These are phyloP conservation scores for Diaporthe citrichinensis DNA, from an alignment of 2,329 filamentous ascomycete species.

Conservation along the genomic window DNA sequence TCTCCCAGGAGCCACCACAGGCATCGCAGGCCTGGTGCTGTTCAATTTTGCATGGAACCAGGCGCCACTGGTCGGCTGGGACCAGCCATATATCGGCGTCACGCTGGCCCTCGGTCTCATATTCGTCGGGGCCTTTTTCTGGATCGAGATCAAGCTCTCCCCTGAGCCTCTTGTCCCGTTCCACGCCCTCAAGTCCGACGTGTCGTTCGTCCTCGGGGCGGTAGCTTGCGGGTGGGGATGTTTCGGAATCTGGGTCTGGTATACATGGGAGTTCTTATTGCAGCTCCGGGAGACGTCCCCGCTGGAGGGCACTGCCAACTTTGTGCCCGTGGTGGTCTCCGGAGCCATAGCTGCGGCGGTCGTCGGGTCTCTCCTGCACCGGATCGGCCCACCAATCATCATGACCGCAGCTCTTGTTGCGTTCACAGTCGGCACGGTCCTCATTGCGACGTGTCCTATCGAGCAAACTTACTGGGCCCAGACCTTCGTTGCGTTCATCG, in stretches of 20 bases:
- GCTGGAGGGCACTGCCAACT: conserved; percentile 50
- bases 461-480: conserved; percentile 67
- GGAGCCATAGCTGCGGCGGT: conserved; percentile 50
- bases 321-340: conserved; percentile 45
- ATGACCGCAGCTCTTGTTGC: conserved; percentile 44
- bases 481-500: conserved; percentile 61
- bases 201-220: conserved; percentile 68
- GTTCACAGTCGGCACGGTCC: conserved; percentile 45
- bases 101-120: conserved; percentile 66
- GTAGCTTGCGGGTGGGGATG: conserved; percentile 67
- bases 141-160: conserved; percentile 61
- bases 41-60: conserved; percentile 74
- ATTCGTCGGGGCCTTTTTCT: conserved; percentile 64
- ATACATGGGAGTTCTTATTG: conserved; percentile 64
- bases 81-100: conserved; percentile 62
- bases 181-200: conserved; percentile 60
- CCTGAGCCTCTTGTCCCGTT: conserved; percentile 71
- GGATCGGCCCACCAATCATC: conserved; percentile 47
- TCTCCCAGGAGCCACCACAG: conserved; percentile 48
- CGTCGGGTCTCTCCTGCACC: conserved; percentile 50
- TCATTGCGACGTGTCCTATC: conserved; percentile 53
- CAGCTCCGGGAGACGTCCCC: conserved; percentile 49
- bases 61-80: conserved; percentile 66
- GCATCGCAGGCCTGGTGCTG: conserved; percentile 65
- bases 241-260: conserved; percentile 69